Base-by-base conservation (phyloP, 192 early-diverging fungal species). In the Chytriomyces sp. region DNA sequence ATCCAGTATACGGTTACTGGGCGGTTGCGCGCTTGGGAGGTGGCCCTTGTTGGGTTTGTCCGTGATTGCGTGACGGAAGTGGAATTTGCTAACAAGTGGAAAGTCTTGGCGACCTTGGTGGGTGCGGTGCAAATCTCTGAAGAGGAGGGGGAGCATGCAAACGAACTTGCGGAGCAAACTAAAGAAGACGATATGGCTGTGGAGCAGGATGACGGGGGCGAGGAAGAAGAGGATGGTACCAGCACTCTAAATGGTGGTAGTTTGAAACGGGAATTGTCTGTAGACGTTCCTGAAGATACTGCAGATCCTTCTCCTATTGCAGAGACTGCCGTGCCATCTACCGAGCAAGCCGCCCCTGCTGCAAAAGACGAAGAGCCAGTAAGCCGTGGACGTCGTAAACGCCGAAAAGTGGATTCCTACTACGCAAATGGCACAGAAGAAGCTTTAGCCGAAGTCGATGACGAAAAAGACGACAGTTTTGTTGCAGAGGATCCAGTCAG, bases 151-250 rank as follows among this genome's bases (percentile, higher is more conserved):
- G 84, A 91, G 61, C 91, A 90, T 48, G 81, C 91, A 5, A 93
- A 95, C 59, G 77, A 91, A 8, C 81, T 88, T 24, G 87, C 86
- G 0, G 93, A 92, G 60, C 82, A 94, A 61, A 87, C 90, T 60
- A 92, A 92, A 73, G 80, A 93, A 13, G 94, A 95, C 49, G 61
- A 93, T 35, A 85, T 84, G 20, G 85, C 86, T 70, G 92, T 93
- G 67, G 77, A 83, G 63, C 91, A 89, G 72, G 77, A 48, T 7
- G 80, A 83, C 0, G 61, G 28, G 23, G 60, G 67, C 13, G 75
- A 69, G 64, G 61, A 61, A 16, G 35, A 5, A 50, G 72, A 65
- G n/a, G 23, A 67, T 69, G 72, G 53, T 20, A 57, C 35, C 35
- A 35, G 35, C 35, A 35, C 35, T 35, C 35, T 35, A 4, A 35